Evolutionary conservation across 78 protist species (phyloP), one percentile per base, ranked within the genome.

Genomic region (Dictyostelium firmibasis): DNA sequence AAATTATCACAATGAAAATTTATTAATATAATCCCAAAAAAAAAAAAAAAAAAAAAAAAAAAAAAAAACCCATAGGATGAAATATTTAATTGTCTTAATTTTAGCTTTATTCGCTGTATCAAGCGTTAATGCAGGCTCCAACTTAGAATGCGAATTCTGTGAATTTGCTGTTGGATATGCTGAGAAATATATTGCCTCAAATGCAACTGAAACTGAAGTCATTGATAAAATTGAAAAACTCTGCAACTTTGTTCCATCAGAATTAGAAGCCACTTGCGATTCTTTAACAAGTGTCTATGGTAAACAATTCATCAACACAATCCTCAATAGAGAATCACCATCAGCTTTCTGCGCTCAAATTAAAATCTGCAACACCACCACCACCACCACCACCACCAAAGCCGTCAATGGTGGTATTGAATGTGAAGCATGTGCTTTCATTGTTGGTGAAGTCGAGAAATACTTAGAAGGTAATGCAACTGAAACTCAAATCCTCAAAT

Each of bases 61-160:
- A n/a, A n/a, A n/a, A n/a, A n/a, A n/a, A n/a, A n/a, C n/a, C n/a
- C n/a, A n/a, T n/a, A 81, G 43, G 72, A 64, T 83, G 78, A 83
- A 83, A 83, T 64, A 23, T 36, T 33, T 83, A 31, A 29, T 67
- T 36, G 74, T 83, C 64, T 53, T 62, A 62, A 23, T 83, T 33
- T 83, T 83, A 31, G 87, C 87, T 25, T 62, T 83, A 67, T 57
- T 83, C 10, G 87, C 87, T 31, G 5, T 83, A 6, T 64, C 47
- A 11, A 33, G 60, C 8, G 87, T 36, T 5, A 27, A 27, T 44
- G 67, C 84, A 53, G 2, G 57, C 36, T 20, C 43, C 1, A 11
- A 14, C 4, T 6, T 31, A 4, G 50, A 44, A 33, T 82, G 82
- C 13, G 29, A 31, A 20, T 0, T 76, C 14, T 76, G 82, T 38